Conservation (phyloP, 2,329 filamentous ascomycete species). For the Rhynchosporium secalis region DNA sequence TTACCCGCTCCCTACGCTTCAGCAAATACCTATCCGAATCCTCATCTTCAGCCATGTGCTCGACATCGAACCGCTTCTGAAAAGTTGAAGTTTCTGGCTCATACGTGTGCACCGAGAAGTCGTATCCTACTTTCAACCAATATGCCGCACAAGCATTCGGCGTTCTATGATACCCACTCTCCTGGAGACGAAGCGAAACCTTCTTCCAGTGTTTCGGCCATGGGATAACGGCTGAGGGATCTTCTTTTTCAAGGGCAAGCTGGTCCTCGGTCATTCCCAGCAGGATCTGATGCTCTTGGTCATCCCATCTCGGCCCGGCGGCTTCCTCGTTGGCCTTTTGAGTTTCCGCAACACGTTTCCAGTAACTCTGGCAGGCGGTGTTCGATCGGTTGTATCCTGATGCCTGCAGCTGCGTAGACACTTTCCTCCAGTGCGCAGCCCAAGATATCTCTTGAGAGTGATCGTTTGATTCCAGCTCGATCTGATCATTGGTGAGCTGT, state of each 20-base stretch:
- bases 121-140: constrained; percentile 15
- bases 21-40: neutral
- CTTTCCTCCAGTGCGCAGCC: constrained; percentile 16
- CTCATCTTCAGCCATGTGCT: neutral
- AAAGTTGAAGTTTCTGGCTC: neutral
- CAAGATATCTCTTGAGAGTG: constrained; percentile 18
- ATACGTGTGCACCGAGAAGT: constrained; percentile 7
- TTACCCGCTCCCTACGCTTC: too few relatives aligned
- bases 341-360: constrained; percentile 19
- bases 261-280: constrained; percentile 20
- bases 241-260: constrained; percentile 14
- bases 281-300: constrained; percentile 21
- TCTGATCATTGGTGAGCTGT: constrained; percentile 20
- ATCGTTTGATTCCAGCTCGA: constrained; percentile 21
- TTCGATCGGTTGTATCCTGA: constrained; percentile 12
- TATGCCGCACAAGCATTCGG: constrained; percentile 20
- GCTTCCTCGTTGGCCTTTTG: constrained; percentile 19
- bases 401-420: constrained; percentile 12
- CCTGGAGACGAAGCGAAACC: constrained; percentile 16
- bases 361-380: constrained; percentile 18
- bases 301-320: constrained; percentile 22
- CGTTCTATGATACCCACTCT: constrained; percentile 17
- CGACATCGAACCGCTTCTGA: neutral
- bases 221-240: constrained; percentile 15
- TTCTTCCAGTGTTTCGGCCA: constrained; percentile 23